phyloP scores from a whole-genome alignment of 352 stramenopile species.

The Aphanomyces astaci region DNA sequence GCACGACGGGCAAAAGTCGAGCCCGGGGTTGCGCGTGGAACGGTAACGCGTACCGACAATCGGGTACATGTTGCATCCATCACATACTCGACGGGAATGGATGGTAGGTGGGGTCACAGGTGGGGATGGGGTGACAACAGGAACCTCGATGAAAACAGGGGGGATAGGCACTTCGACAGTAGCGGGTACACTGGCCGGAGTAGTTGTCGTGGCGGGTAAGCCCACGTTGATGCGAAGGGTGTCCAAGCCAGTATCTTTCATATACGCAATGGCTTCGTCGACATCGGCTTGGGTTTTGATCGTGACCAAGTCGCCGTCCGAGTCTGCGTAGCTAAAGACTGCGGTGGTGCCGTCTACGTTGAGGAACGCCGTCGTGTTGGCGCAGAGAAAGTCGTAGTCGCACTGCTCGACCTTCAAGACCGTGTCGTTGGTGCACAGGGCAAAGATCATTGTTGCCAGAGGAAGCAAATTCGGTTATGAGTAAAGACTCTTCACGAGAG shows the following conservation, averaged over 20 bases:
- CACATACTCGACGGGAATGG: constrained; percentile 32
- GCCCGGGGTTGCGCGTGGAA: constrained; percentile 26
- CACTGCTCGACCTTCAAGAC: constrained; percentile 12
- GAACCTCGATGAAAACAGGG: constrained; percentile 29
- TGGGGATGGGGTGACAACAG: constrained; percentile 22
- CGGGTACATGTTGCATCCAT: constrained; percentile 31
- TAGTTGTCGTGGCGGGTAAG: background rate
- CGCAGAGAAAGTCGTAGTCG: constrained; percentile 23
- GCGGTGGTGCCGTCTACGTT: constrained; percentile 26
- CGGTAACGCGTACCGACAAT: constrained; percentile 36
- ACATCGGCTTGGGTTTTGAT: constrained; percentile 46
- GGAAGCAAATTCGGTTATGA: constrained; percentile 10
- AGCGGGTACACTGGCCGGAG: background rate
- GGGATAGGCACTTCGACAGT: background rate
- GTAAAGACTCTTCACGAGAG: background rate
- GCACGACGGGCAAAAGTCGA: constrained; percentile 37
- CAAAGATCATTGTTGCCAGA: background rate
- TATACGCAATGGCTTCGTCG: constrained; percentile 42
- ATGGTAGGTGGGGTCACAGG: constrained; percentile 20
- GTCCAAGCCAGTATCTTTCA: constrained; percentile 40
- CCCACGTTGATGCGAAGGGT: constrained; percentile 31
- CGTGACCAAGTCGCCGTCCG: constrained; percentile 49
- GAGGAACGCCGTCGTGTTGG: constrained; percentile 25
- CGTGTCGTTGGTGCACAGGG: background rate
- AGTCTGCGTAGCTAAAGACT: constrained; percentile 45